Conservation (phyloP, 192 early-diverging fungal genomes). For the Backusella macrospora region DNA sequence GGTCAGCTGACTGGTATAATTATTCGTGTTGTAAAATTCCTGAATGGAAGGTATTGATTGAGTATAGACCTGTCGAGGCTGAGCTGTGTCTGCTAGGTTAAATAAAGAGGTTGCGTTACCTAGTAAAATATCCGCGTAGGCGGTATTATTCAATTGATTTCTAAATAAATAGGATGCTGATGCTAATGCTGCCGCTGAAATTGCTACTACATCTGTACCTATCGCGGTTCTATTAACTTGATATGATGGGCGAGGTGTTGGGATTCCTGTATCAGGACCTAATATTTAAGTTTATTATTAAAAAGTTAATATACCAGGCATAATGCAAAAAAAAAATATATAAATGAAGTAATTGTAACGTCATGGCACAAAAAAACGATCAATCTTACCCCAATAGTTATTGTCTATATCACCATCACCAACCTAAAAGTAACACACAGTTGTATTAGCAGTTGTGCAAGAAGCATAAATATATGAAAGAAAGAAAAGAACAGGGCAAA, state of each 20-base stretch:
- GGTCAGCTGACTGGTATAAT: constrained; percentile 51
- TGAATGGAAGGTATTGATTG: constrained; percentile 41
- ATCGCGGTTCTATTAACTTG: constrained; percentile 44
- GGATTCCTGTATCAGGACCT: constrained; percentile 45
- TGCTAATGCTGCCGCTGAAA: constrained; percentile 60
- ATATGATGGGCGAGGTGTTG: constrained; percentile 54
- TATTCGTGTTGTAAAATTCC: constrained; percentile 48
- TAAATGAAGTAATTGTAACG: not conserved
- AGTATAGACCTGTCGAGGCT: constrained; percentile 48
- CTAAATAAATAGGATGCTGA: constrained; percentile 54
- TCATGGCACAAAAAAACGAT: constrained; percentile 23
- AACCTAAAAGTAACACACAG: constrained; percentile 32
- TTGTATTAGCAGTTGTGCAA: not conserved
- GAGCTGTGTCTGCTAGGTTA: constrained; percentile 50
- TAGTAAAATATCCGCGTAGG: constrained; percentile 47
- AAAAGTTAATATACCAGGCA: not conserved
- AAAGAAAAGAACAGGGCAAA: not conserved
- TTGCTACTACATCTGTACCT: constrained; percentile 60
- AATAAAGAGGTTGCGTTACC: constrained; percentile 48
- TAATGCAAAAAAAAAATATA: not conserved
- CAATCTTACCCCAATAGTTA: constrained; percentile 56
- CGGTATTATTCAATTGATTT: constrained; percentile 49
- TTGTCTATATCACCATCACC: constrained; percentile 51
- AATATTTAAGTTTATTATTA: not conserved
- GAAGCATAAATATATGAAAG: not conserved